Evolutionary conservation across 768 basidiomycete genomes (phyloP).

Genomic region (Hericium alpestre): DNA sequence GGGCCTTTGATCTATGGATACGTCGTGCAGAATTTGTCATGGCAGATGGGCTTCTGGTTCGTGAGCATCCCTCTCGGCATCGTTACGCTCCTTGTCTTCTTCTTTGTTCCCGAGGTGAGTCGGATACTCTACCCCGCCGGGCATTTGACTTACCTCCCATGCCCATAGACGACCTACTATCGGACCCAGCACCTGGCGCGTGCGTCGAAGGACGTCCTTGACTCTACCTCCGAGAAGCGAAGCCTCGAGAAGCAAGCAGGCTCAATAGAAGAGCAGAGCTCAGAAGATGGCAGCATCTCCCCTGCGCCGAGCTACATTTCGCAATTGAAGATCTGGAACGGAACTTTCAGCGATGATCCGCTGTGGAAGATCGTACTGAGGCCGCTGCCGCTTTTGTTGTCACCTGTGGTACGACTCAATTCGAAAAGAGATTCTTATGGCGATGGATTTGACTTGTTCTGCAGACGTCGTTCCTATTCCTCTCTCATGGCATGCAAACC

Average conservation of each 20-base stretch:
- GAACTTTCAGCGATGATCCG: conserved; percentile 25
- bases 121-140: neutral
- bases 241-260: conserved; percentile 3
- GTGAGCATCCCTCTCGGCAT: conserved; percentile 33
- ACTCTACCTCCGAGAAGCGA: neutral
- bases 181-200: conserved; percentile 4
- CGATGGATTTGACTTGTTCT: neutral
- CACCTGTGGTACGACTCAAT: conserved; percentile 26
- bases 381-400: conserved; percentile 33
- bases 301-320: conserved; percentile 21
- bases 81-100: conserved; percentile 27
- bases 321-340: conserved; percentile 28
- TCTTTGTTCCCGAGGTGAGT: conserved; percentile 33
- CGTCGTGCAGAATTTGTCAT: conserved; percentile 32
- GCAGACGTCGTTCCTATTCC: conserved; percentile 29
- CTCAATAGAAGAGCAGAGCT: conserved; percentile 7
- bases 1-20: conserved; percentile 36
- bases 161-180: conserved; percentile 25
- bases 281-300: neutral
- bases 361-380: conserved; percentile 27
- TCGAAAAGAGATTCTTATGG: neutral
- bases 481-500: conserved; percentile 31
- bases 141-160: neutral
- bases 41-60: conserved; percentile 39
- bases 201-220: neutral